Evolutionary conservation across 2,329 filamentous ascomycete species (phyloP).

Genomic region (Hirsutella rhossiliensis): DNA sequence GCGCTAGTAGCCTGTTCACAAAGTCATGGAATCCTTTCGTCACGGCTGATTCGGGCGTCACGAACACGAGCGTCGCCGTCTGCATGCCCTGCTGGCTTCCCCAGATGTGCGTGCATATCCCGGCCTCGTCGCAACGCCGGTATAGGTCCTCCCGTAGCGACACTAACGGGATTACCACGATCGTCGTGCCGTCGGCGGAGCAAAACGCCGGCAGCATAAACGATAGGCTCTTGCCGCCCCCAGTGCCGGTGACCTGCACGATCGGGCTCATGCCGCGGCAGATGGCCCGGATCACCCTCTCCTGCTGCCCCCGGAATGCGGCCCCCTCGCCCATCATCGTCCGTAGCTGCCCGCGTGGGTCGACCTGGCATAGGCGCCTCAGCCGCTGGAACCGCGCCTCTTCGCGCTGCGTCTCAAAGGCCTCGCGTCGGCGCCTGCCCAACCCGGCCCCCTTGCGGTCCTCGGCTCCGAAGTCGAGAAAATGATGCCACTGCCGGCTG

Average conservation of each 20-base stretch:
- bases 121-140: neutral
- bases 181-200: slow-evolving; percentile 1
- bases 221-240: slow-evolving; percentile 8
- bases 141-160: slow-evolving; percentile 3
- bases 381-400: slow-evolving; percentile 1
- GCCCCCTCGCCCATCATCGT: slow-evolving; percentile 3
- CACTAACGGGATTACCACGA: slow-evolving; percentile 6
- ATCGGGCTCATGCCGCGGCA: slow-evolving; percentile 2
- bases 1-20: neutral
- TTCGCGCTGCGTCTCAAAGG: neutral
- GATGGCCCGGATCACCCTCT: slow-evolving; percentile 4
- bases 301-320: slow-evolving; percentile 3
- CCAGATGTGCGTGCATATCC: slow-evolving; percentile 1
- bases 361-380: neutral
- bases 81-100: neutral
- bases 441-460: no score
- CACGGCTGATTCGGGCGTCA: slow-evolving; percentile 1
- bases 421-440: neutral
- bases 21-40: slow-evolving; percentile 3
- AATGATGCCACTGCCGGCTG: slow-evolving; percentile 6
- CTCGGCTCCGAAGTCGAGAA: slow-evolving; percentile 5
- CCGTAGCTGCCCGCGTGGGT: slow-evolving; percentile 1
- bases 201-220: slow-evolving; percentile 8
- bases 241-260: slow-evolving; percentile 5
- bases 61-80: slow-evolving; percentile 1